phyloP scores from a whole-genome alignment of 768 basidiomycete species.

The Leucocoprinus birnbaumii region DNA sequence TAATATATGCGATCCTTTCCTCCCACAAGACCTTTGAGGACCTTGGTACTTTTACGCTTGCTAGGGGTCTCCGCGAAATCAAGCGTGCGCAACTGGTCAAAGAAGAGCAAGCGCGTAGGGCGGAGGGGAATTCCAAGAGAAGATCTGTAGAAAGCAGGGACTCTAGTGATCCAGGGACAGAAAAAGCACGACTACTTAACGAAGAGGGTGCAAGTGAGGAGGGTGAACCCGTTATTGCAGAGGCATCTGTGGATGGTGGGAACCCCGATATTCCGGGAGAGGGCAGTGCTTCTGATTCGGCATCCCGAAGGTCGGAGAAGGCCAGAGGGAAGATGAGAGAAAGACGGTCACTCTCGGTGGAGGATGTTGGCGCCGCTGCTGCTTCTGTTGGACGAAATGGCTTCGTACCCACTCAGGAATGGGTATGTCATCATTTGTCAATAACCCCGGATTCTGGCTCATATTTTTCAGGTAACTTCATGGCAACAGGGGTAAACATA shows the following conservation, averaged over 20 bases:
- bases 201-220: conserved; percentile 33
- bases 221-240: conserved; percentile 11
- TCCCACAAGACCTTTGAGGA: conserved; percentile 86
- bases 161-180: conserved; percentile 43
- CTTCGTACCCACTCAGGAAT: conserved; percentile 95
- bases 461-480: conserved; percentile 62
- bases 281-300: background rate
- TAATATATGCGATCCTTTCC: conserved; percentile 83
- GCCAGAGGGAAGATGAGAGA: conserved; percentile 90
- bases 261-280: conserved; percentile 11
- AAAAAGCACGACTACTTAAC: conserved; percentile 66
- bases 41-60: conserved; percentile 88
- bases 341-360: conserved; percentile 51
- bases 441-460: background rate
- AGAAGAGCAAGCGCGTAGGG: conserved; percentile 53
- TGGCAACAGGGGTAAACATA: conserved; percentile 89
- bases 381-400: conserved; percentile 83
- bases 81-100: conserved; percentile 68
- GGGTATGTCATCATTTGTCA: conserved; percentile 54
- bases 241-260: conserved; percentile 12
- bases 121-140: conserved; percentile 39
- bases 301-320: conserved; percentile 64
- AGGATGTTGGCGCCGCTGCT: conserved; percentile 27
- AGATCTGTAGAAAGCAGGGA: conserved; percentile 29
- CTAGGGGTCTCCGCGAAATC: conserved; percentile 83